phyloP scores from a whole-genome alignment of 2,329 filamentous ascomycete species.

The Alternaria sp. region DNA sequence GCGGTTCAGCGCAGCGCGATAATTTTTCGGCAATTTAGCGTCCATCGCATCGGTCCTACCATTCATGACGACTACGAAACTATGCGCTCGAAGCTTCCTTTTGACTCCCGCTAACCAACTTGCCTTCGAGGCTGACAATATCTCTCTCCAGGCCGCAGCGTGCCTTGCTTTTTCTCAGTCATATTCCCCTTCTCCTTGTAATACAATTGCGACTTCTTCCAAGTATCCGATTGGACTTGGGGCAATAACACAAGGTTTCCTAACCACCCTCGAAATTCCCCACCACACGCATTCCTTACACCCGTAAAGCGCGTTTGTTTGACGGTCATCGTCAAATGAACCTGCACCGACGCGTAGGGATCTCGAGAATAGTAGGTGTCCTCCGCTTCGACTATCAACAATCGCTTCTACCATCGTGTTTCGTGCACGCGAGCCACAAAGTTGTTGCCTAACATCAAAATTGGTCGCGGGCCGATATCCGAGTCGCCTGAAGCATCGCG shows the following conservation, averaged over 20 bases:
- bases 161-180: constrained; percentile 26
- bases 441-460: constrained; percentile 29
- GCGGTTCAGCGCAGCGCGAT: constrained; percentile 21
- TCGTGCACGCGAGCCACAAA: constrained; percentile 23
- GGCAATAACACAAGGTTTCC: constrained; percentile 22
- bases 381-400: constrained; percentile 6
- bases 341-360: constrained; percentile 77
- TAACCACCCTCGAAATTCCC: constrained; percentile 25
- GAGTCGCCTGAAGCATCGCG: constrained; percentile 25
- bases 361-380: constrained; percentile 69
- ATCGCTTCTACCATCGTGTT: constrained; percentile 10
- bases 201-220: constrained; percentile 19
- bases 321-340: constrained; percentile 98
- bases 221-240: constrained; percentile 18
- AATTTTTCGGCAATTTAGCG: constrained; percentile 31
- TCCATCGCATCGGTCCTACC: constrained; percentile 15
- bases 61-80: constrained; percentile 38
- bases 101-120: constrained; percentile 37
- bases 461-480: constrained; percentile 19
- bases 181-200: constrained; percentile 14
- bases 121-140: constrained; percentile 34
- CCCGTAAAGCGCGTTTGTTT: constrained; percentile 80
- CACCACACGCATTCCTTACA: constrained; percentile 27
- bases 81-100: constrained; percentile 40
- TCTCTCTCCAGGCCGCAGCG: constrained; percentile 40